These are phyloP conservation scores for Diaporthe ampelina DNA, from an alignment of 2,329 filamentous ascomycete genomes.

Conservation along the genomic window DNA sequence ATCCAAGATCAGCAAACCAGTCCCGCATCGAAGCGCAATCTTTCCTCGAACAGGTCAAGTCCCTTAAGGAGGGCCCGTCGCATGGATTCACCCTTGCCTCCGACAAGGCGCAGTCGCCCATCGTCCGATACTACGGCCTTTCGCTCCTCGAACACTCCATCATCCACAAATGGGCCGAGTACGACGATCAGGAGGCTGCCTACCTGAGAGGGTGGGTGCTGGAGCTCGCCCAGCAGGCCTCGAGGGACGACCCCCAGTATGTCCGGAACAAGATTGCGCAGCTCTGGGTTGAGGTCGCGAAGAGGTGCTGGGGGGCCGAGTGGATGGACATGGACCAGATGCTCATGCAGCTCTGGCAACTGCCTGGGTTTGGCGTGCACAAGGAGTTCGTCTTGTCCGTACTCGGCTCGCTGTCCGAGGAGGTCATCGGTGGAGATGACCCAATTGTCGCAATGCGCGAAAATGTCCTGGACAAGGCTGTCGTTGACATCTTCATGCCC, in stretches of 20 bases:
- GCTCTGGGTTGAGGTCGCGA: slow-evolving; percentile 94
- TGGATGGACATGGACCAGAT: slow-evolving; percentile 96
- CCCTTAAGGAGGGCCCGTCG: slow-evolving; percentile 81
- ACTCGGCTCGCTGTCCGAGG: slow-evolving; percentile 92
- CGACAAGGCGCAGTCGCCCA: slow-evolving; percentile 79
- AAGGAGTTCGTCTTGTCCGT: slow-evolving; percentile 91
- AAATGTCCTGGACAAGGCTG: slow-evolving; percentile 86
- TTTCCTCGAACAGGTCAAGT: slow-evolving; percentile 90
- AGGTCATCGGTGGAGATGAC: slow-evolving; percentile 93
- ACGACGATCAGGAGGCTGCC: slow-evolving; percentile 75
- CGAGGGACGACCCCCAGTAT: slow-evolving; percentile 81
- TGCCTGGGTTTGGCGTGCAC: slow-evolving; percentile 71
- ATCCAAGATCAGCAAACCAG: slow-evolving; percentile 83
- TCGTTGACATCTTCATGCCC: slow-evolving; percentile 95
- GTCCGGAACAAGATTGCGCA: slow-evolving; percentile 94
- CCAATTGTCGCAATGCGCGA: slow-evolving; percentile 86
- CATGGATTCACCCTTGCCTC: slow-evolving; percentile 88
- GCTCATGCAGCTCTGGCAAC: slow-evolving; percentile 86
- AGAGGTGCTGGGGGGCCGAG: slow-evolving; percentile 90
- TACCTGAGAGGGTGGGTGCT: slow-evolving; percentile 83
- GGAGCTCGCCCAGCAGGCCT: slow-evolving; percentile 79
- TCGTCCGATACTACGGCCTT: slow-evolving; percentile 93
- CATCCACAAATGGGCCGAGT: slow-evolving; percentile 85
- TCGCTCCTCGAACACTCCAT: slow-evolving; percentile 92
- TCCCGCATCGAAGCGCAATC: slow-evolving; percentile 85